Conservation (phyloP, 2,329 filamentous ascomycete genomes). For the Nothomitra cinnamomea region DNA sequence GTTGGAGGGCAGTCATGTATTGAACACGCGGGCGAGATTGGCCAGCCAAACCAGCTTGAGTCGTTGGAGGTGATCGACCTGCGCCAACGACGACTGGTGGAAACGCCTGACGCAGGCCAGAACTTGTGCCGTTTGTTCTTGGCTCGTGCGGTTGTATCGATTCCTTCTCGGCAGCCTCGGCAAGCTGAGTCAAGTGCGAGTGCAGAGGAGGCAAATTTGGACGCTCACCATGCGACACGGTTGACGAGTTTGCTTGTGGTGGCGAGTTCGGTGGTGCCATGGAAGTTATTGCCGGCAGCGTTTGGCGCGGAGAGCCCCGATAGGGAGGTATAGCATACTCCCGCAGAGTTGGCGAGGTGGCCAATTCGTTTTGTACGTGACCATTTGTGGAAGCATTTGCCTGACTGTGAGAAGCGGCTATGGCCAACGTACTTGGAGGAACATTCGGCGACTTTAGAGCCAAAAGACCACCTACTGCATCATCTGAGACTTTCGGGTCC, state of each 20-base stretch:
- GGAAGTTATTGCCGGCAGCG: background rate
- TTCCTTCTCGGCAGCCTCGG: slow-evolving; percentile 5
- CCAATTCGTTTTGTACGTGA: background rate
- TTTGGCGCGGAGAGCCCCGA: background rate
- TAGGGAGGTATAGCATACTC: background rate
- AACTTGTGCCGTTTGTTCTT: background rate
- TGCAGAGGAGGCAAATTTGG: slow-evolving; percentile 4
- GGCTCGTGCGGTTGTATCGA: background rate
- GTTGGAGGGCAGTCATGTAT: background rate
- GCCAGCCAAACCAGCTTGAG: background rate
- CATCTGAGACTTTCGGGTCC: slow-evolving; percentile 5
- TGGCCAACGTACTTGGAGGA: background rate
- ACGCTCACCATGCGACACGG: background rate
- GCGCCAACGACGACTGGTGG: background rate
- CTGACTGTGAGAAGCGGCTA: background rate
- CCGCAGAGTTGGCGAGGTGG: background rate
- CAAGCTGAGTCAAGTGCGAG: slow-evolving; percentile 3
- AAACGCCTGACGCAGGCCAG: background rate
- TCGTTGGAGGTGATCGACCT: background rate
- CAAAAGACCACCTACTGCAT: background rate
- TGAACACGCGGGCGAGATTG: background rate
- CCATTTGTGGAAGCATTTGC: background rate
- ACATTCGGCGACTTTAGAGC: slow-evolving; percentile 3
- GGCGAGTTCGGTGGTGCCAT: background rate
- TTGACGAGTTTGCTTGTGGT: background rate